These are phyloP conservation scores for Thalassia testudinum DNA, from an alignment of 116 monocot species.

Conservation along the genomic window DNA sequence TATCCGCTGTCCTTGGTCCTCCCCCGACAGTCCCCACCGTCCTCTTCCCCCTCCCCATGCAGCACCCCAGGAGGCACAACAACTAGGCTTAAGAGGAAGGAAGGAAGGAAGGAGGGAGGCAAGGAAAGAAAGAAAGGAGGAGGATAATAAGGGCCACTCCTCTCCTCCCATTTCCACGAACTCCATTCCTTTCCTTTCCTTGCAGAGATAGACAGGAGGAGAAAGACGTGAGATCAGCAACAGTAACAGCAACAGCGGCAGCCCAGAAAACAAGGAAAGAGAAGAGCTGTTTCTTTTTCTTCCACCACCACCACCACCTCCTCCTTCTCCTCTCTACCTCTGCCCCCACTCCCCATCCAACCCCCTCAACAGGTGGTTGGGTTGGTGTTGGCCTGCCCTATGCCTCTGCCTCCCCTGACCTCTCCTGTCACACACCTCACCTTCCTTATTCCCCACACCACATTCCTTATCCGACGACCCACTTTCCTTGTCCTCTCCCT, in stretches of 20 bases:
- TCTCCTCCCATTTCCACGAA: too few species aligned
- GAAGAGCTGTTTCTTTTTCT: not conserved
- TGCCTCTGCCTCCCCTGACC: slow-evolving; percentile 8
- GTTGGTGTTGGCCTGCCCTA: not conserved
- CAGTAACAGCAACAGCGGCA: too few species aligned
- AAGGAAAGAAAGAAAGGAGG: too few species aligned
- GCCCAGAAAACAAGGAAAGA: not conserved
- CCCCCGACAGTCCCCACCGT: not conserved
- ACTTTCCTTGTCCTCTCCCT: too few species aligned
- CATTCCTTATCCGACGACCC: not conserved
- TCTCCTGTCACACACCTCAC: slow-evolving; percentile 6
- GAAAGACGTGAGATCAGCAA: too few species aligned
- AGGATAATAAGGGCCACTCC: too few species aligned
- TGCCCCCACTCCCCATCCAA: slow-evolving; percentile 10
- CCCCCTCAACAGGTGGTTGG: slow-evolving; percentile 2
- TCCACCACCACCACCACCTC: not conserved
- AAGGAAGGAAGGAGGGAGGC: not conserved
- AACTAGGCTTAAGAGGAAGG: not conserved
- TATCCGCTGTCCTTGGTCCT: not conserved
- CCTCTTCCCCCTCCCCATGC: not conserved
- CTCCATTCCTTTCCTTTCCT: too few species aligned
- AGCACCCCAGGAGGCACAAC: not conserved
- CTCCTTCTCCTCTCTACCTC: not conserved
- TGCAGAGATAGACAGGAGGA: too few species aligned
- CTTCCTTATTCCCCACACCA: not conserved